Percentiles rank a stretch among this genome's conserved stretches.
phyloP scores from a whole-genome alignment of 257 asterid genomes.

The Jacaranda mimosifolia region DNA sequence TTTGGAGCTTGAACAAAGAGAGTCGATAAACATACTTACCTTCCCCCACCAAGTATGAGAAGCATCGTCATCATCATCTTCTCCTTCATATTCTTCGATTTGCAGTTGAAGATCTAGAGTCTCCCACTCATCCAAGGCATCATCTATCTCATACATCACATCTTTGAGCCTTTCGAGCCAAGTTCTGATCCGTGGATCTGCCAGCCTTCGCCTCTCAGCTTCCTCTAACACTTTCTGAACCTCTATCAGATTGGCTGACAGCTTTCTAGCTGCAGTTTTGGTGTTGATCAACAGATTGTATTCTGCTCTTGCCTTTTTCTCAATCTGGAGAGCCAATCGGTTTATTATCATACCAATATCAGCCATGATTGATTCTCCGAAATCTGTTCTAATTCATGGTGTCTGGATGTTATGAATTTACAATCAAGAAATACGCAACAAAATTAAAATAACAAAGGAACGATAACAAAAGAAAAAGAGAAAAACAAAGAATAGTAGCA shows the following conservation, averaged over 20 bases:
- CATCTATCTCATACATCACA: not conserved
- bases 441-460: too few species aligned
- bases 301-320: not conserved
- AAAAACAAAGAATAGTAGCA: too few species aligned
- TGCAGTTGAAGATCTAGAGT: not conserved
- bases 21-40: not conserved
- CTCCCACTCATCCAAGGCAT: not conserved
- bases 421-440: not conserved
- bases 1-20: too few species aligned
- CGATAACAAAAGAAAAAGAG: too few species aligned
- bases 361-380: not conserved
- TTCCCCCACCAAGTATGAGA: not conserved
- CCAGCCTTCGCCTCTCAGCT: not conserved
- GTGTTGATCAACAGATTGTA: not conserved
- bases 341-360: not conserved
- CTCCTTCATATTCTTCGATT: not conserved
- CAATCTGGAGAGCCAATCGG: not conserved
- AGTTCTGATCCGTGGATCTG: slow-evolving; percentile 4
- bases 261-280: not conserved
- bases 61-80: not conserved
- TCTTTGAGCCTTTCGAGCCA: not conserved
- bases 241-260: not conserved
- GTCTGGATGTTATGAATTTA: not conserved
- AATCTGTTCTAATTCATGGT: not conserved
- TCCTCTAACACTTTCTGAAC: not conserved